These are phyloP conservation scores for Kokia cookei DNA, from an alignment of 441 rosid genomes.

Conservation along the genomic window DNA sequence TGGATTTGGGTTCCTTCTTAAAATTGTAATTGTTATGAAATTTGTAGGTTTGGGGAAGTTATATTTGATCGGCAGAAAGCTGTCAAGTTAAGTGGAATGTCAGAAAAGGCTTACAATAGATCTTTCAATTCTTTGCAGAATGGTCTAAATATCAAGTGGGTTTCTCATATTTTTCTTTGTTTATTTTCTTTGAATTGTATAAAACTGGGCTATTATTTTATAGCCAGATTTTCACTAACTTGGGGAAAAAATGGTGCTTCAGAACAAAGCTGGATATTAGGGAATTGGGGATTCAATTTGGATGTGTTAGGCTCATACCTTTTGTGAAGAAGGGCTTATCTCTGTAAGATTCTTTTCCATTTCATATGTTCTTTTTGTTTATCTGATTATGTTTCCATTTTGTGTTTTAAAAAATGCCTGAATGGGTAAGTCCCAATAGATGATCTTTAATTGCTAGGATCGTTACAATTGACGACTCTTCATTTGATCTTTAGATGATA, in stretches of 20 bases:
- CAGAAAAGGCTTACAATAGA: slow-evolving; percentile 78
- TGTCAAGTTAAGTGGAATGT: slow-evolving; percentile 76
- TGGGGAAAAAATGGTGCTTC: background rate
- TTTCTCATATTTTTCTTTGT: background rate
- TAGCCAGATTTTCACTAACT: slow-evolving; percentile 3
- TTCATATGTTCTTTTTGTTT: background rate
- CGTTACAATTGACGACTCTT: background rate
- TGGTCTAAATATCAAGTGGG: slow-evolving; percentile 71
- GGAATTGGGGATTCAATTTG: slow-evolving; percentile 83
- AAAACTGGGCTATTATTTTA: background rate
- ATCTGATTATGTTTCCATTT: background rate
- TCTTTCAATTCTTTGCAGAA: slow-evolving; percentile 80
- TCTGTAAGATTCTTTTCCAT: slow-evolving; percentile 38
- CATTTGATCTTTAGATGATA: background rate
- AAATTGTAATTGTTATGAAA: background rate
- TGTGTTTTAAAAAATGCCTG: slow-evolving; percentile 40
- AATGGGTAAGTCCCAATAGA: background rate
- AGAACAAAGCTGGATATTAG: slow-evolving; percentile 71
- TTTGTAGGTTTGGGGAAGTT: slow-evolving; percentile 46
- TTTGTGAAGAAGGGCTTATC: slow-evolving; percentile 61
- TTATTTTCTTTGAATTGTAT: background rate
- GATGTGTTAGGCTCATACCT: slow-evolving; percentile 83
- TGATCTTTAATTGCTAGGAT: background rate
- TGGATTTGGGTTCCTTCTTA: background rate
- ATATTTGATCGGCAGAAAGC: slow-evolving; percentile 74